A percentile compares a stretch with the other conserved stretches of the same genome.
These are phyloP conservation scores for Termitomyces sp. DNA, from an alignment of 768 basidiomycete genomes.

Conservation along the genomic window DNA sequence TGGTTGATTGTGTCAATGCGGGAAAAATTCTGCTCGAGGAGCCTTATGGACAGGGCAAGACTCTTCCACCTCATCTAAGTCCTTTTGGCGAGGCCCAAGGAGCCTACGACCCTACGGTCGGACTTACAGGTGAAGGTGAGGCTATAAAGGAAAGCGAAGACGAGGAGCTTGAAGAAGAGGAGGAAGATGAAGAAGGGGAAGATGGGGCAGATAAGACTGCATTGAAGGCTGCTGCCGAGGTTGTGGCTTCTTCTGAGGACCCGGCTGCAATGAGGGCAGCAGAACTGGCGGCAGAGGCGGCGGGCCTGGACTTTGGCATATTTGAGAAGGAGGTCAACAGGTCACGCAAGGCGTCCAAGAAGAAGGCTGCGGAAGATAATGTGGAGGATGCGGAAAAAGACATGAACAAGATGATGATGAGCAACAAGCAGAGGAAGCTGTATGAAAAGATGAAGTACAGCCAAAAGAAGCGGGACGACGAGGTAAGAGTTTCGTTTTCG, in stretches of 20 bases:
- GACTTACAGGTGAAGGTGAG: constrained; percentile 31
- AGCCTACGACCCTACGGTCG: constrained; percentile 68
- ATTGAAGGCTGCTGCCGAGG: constrained; percentile 30
- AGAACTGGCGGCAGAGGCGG: constrained; percentile 89
- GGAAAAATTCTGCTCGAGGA: constrained; percentile 84
- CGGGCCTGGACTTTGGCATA: constrained; percentile 73
- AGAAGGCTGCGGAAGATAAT: constrained; percentile 24
- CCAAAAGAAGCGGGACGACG: constrained; percentile 69
- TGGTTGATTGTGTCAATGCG: constrained; percentile 92
- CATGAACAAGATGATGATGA: constrained; percentile 98
- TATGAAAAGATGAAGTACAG: constrained; percentile 93
- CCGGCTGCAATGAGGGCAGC: constrained; percentile 75
- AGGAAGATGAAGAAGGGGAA: constrained; percentile 27
- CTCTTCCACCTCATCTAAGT: constrained; percentile 91
- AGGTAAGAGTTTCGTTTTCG: constrained; percentile 54
- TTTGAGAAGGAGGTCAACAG: constrained; percentile 79
- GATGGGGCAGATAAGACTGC: constrained; percentile 26
- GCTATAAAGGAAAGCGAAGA: constrained; percentile 32
- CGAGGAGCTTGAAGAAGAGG: constrained; percentile 31
- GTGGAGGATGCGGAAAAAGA: constrained; percentile 61
- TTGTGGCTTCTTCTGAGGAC: constrained; percentile 46
- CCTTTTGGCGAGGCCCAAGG: constrained; percentile 86
- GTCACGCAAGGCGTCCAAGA: constrained; percentile 42
- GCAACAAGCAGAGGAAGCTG: constrained; percentile 89
- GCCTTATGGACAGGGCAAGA: constrained; percentile 79